phyloP scores from a whole-genome alignment of 106 monocot genomes.

The Dioscorea dumetorum region DNA sequence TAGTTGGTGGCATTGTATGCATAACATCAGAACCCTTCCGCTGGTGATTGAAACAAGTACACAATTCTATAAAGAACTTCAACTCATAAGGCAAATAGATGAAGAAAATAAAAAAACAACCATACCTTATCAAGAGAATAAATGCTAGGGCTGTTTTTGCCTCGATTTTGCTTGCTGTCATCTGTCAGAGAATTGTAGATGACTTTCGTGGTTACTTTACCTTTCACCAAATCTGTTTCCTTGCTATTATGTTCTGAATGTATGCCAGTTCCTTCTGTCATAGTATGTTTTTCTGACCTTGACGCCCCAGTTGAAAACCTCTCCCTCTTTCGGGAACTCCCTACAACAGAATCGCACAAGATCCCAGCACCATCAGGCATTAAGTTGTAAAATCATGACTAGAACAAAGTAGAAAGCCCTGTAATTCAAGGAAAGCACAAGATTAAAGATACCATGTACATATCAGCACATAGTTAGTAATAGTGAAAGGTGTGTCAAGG shows the following conservation, averaged over 20 bases:
- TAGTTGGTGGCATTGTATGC: constrained; percentile 37
- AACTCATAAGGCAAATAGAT: neutral
- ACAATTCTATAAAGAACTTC: neutral
- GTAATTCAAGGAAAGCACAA: no score
- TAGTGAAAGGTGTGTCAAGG: neutral
- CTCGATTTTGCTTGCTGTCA: constrained; percentile 32
- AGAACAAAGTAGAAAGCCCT: neutral
- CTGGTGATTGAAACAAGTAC: constrained; percentile 19
- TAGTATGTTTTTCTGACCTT: constrained; percentile 24
- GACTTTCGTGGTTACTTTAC: constrained; percentile 10
- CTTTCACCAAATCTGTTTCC: constrained; percentile 19
- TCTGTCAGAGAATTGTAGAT: constrained; percentile 13
- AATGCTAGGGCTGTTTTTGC: constrained; percentile 5
- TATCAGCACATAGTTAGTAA: neutral
- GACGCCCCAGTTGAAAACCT: constrained; percentile 12
- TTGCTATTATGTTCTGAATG: constrained; percentile 18
- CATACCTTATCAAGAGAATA: constrained; percentile 17
- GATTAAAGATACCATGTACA: neutral
- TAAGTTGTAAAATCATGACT: neutral
- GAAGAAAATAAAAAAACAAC: neutral
- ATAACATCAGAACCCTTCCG: constrained; percentile 29
- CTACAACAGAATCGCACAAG: constrained; percentile 14
- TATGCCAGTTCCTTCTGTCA: constrained; percentile 12
- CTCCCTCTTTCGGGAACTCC: constrained; percentile 22
- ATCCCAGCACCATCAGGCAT: neutral